Percentiles rank a stretch among this genome's conserved stretches.
These are phyloP conservation scores for Russula compacta DNA, from an alignment of 768 basidiomycete genomes.

Conservation along the genomic window DNA sequence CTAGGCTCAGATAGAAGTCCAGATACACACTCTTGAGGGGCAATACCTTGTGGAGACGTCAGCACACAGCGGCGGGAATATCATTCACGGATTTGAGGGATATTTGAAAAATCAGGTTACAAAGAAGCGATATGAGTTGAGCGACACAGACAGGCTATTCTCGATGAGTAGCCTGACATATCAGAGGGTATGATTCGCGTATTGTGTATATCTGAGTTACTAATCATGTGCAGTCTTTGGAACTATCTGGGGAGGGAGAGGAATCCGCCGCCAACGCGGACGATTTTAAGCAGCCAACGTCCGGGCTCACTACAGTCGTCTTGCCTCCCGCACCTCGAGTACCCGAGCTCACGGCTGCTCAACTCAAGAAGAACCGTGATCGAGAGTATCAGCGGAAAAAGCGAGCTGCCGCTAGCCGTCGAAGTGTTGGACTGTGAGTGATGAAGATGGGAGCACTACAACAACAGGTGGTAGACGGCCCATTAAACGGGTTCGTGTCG, in stretches of 20 bases:
- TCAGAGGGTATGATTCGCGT: conserved; percentile 51
- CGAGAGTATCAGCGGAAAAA: conserved; percentile 76
- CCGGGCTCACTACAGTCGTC: conserved; percentile 67
- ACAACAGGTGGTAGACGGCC: conserved; percentile 39
- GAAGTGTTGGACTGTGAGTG: conserved; percentile 60
- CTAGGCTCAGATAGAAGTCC: conserved; percentile 68
- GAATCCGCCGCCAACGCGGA: conserved; percentile 54
- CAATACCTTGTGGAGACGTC: conserved; percentile 72
- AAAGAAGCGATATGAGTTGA: conserved; percentile 65
- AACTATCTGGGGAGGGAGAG: conserved; percentile 62
- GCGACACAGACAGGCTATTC: conserved; percentile 72
- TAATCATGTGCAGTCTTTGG: conserved; percentile 51
- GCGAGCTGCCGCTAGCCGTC: conserved; percentile 49
- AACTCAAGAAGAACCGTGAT: conserved; percentile 71
- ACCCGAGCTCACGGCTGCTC: conserved; percentile 60
- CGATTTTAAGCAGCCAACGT: conserved; percentile 60
- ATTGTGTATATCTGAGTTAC: background rate
- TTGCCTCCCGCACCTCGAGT: conserved; percentile 63
- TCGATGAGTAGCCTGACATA: conserved; percentile 73
- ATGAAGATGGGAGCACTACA: conserved; percentile 53
- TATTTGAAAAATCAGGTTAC: conserved; percentile 74
- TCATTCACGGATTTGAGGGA: conserved; percentile 79
- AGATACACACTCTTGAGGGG: conserved; percentile 71
- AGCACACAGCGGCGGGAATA: conserved; percentile 71
- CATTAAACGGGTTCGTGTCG: conserved; percentile 58